Conservation (phyloP, 106 monocot species). For the Gastrodia elata region DNA sequence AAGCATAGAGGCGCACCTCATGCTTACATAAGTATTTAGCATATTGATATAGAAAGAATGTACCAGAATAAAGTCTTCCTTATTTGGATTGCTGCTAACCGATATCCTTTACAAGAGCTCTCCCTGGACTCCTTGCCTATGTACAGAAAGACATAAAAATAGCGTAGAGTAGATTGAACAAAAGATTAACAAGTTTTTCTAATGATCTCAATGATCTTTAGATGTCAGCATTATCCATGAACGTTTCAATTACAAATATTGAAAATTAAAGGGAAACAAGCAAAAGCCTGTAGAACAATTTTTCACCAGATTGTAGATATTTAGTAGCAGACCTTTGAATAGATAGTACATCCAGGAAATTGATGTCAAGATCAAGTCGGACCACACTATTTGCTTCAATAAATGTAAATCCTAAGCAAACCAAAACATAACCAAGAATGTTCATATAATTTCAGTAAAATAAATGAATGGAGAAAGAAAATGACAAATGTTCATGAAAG, state of each 20-base stretch:
- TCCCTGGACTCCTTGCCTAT: constrained; percentile 63
- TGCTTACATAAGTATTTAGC: background rate
- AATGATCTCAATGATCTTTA: background rate
- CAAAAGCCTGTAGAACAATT: constrained; percentile 53
- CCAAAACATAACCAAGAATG: constrained; percentile 1
- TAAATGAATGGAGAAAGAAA: constrained; percentile 5
- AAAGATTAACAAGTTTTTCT: background rate
- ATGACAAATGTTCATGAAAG: background rate
- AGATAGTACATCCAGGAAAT: constrained; percentile 69
- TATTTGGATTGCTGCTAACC: constrained; percentile 45
- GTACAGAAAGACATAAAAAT: background rate
- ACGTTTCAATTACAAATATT: background rate
- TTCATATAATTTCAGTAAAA: constrained; percentile 4
- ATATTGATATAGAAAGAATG: background rate
- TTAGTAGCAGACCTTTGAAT: constrained; percentile 25
- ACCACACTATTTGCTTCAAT: constrained; percentile 68
- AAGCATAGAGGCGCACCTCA: background rate
- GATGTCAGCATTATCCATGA: background rate
- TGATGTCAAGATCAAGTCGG: constrained; percentile 63
- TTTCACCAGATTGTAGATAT: constrained; percentile 17
- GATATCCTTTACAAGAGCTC: constrained; percentile 66
- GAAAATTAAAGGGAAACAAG: background rate
- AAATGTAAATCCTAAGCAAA: constrained; percentile 60
- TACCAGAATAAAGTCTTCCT: constrained; percentile 79
- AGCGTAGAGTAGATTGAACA: background rate